phyloP scores from a whole-genome alignment of 129 eudicot species.

The Sambucus nigra region DNA sequence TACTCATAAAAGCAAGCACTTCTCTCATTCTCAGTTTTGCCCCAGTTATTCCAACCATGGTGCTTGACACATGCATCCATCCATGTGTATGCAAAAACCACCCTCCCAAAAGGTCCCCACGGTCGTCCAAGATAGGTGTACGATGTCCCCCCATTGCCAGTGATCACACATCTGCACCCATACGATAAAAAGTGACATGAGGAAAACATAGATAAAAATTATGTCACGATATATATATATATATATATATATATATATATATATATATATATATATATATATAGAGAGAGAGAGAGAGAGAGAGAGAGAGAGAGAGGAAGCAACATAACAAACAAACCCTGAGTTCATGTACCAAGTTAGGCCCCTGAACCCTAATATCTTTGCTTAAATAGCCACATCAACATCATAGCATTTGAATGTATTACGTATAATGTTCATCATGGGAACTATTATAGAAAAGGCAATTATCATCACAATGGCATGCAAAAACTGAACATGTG shows the following conservation, averaged over 20 bases:
- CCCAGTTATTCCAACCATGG: slow-evolving; percentile 91
- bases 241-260: too few relatives aligned
- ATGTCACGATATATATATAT: too few relatives aligned
- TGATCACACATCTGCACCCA: slow-evolving; percentile 73
- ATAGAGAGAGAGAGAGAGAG: too few relatives aligned
- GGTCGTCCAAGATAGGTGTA: slow-evolving; percentile 90
- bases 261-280: too few relatives aligned
- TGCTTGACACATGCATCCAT: slow-evolving; percentile 80
- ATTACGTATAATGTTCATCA: too few relatives aligned
- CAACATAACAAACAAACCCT: too few relatives aligned
- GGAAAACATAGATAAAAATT: background rate
- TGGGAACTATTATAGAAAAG: background rate
- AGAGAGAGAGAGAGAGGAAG: too few relatives aligned
- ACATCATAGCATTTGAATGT: too few relatives aligned
- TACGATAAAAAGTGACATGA: background rate
- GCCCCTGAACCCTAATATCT: too few relatives aligned
- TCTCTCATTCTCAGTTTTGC: slow-evolving; percentile 74
- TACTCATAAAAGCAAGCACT: slow-evolving; percentile 95
- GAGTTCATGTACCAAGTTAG: too few relatives aligned
- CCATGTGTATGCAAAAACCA: slow-evolving; percentile 71
- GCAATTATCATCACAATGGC: background rate
- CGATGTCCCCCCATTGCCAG: slow-evolving; percentile 68
- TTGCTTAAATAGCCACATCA: too few relatives aligned
- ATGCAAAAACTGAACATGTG: background rate
- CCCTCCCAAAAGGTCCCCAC: slow-evolving; percentile 99